These are phyloP conservation scores for Typha latifolia DNA, from an alignment of 176 grass and related monocot species.

Conservation along the genomic window DNA sequence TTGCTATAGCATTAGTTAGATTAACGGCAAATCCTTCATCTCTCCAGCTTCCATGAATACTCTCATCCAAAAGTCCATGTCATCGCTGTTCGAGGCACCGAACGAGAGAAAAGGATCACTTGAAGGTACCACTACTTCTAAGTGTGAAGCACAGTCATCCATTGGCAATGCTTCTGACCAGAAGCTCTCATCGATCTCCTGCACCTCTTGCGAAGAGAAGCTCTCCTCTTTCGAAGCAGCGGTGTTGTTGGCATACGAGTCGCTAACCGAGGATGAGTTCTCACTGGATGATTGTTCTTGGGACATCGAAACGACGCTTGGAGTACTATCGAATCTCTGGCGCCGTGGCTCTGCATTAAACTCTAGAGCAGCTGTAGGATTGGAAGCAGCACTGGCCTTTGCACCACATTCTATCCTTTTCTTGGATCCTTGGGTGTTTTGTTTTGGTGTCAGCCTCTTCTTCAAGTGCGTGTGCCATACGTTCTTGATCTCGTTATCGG, in stretches of 20 bases:
- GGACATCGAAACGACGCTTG: slow-evolving; percentile 22
- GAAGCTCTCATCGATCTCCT: slow-evolving; percentile 70
- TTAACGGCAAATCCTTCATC: slow-evolving; percentile 39
- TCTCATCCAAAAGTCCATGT: slow-evolving; percentile 69
- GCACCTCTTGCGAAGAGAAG: slow-evolving; percentile 67
- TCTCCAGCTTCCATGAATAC: slow-evolving; percentile 63
- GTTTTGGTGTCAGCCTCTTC: slow-evolving; percentile 42
- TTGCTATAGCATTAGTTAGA: slow-evolving; percentile 28
- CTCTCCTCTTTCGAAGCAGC: slow-evolving; percentile 54
- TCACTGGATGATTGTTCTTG: slow-evolving; percentile 31
- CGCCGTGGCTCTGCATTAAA: neutral
- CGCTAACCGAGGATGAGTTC: slow-evolving; percentile 25
- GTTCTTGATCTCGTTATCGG: slow-evolving; percentile 97
- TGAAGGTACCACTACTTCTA: neutral
- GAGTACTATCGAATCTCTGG: no score
- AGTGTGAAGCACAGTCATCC: slow-evolving; percentile 9
- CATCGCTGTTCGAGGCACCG: slow-evolving; percentile 22
- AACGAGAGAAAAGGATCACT: slow-evolving; percentile 2
- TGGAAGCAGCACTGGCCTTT: slow-evolving; percentile 16
- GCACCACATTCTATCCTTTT: neutral
- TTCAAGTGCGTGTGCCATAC: slow-evolving; percentile 93
- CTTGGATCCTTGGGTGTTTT: slow-evolving; percentile 6
- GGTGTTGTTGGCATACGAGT: slow-evolving; percentile 39
- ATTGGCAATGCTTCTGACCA: slow-evolving; percentile 80
- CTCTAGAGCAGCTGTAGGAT: neutral